A percentile compares a stretch with the other conserved stretches of the same genome.
Conservation (phyloP, 1,139 yeast species). For the Pichia sp. region DNA sequence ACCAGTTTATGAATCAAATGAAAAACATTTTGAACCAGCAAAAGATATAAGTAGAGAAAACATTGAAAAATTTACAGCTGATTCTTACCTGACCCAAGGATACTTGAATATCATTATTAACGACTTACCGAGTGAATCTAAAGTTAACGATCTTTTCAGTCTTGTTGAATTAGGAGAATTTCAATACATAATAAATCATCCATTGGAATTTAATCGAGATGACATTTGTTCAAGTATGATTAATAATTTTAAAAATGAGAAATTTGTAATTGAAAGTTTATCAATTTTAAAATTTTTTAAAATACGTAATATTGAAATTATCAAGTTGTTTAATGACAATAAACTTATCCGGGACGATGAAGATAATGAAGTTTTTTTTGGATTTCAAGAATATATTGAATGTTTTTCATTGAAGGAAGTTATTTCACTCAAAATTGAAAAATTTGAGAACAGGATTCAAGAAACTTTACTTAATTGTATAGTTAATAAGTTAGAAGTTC, state of each 20-base stretch:
- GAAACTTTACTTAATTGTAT: conserved; percentile 17
- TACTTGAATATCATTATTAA: conserved; percentile 4
- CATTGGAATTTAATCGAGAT: not conserved
- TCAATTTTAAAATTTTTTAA: conserved; percentile 1
- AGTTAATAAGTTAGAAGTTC: conserved; percentile 8
- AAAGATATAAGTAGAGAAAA: no score
- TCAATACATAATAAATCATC: not conserved
- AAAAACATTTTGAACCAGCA: not conserved
- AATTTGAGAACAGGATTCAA: conserved; percentile 7
- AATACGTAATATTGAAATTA: not conserved
- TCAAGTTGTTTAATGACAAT: not conserved
- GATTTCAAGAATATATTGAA: conserved; percentile 1
- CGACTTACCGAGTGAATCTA: not conserved
- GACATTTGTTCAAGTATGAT: not conserved
- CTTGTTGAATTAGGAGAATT: not conserved
- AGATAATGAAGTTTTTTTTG: not conserved
- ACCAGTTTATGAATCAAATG: not conserved
- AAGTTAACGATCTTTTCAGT: not conserved
- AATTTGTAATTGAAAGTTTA: conserved; percentile 2
- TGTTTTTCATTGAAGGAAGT: not conserved
- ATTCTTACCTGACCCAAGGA: not conserved
- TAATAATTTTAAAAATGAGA: not conserved
- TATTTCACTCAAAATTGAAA: not conserved
- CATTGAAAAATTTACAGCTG: not conserved
- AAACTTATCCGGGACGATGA: not conserved